Percentiles rank a stretch among this genome's conserved stretches.
These are phyloP conservation scores for Paragyromitra xinjiangensis DNA, from an alignment of 495 filamentous ascomycete genomes.

Conservation along the genomic window DNA sequence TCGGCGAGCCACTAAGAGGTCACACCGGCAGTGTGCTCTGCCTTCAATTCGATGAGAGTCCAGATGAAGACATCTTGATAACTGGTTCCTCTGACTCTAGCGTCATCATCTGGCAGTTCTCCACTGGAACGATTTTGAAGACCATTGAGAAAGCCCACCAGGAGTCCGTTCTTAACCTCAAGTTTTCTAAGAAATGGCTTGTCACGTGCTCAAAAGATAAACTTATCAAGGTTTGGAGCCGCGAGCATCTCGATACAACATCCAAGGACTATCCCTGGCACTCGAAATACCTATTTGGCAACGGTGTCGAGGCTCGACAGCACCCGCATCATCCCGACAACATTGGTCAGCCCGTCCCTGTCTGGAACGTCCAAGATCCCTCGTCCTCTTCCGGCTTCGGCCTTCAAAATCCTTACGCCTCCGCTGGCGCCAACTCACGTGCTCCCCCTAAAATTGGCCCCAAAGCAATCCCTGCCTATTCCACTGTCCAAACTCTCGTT, in stretches of 20 bases:
- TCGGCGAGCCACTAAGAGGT: constrained; percentile 73
- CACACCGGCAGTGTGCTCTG: constrained; percentile 91
- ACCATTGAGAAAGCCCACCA: constrained; percentile 76
- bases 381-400: constrained; percentile 32
- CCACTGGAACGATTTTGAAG: constrained; percentile 81
- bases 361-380: constrained; percentile 51
- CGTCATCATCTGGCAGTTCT: constrained; percentile 92
- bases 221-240: constrained; percentile 93
- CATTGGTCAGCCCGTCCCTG: constrained; percentile 63
- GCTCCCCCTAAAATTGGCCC: constrained; percentile 48
- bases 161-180: constrained; percentile 94
- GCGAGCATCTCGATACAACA: constrained; percentile 71
- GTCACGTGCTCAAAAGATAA: constrained; percentile 98
- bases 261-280: constrained; percentile 72
- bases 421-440: constrained; percentile 53
- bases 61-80: constrained; percentile 88
- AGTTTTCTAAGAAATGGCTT: constrained; percentile 87
- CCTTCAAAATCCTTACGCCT: constrained; percentile 61
- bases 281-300: constrained; percentile 58
- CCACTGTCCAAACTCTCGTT: constrained; percentile 77
- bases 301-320: constrained; percentile 35
- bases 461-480: constrained; percentile 68
- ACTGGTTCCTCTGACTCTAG: constrained; percentile 91
- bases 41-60: constrained; percentile 93
- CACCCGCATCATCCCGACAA: constrained; percentile 58